Percentiles rank a stretch among this genome's conserved stretches.
Evolutionary conservation across 1,284 basidiomycete species (phyloP).

Genomic region (Omphalotus olearius): DNA sequence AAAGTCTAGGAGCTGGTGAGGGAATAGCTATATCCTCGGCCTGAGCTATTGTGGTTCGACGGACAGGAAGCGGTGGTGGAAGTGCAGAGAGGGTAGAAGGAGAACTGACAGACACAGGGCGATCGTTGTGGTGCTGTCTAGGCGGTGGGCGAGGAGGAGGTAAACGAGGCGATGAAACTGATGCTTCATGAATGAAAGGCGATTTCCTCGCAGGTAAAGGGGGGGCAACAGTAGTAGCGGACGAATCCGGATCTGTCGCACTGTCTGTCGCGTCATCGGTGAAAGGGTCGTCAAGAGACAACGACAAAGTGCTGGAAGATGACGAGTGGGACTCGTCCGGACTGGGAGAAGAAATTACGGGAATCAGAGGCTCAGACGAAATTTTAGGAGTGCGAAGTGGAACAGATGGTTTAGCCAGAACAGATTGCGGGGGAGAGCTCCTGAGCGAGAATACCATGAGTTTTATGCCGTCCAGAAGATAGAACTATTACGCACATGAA

Average conservation of each 20-base stretch:
- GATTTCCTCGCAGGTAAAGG: slow-evolving; percentile 8
- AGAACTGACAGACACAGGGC: neutral
- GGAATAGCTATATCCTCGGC: neutral
- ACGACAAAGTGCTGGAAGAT: slow-evolving; percentile 4
- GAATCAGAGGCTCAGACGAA: neutral
- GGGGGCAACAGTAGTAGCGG: slow-evolving; percentile 1
- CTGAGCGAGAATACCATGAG: neutral
- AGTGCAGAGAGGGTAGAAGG: slow-evolving; percentile 4
- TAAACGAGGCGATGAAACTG: slow-evolving; percentile 25
- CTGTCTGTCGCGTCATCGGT: slow-evolving; percentile 15
- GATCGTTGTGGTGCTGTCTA: slow-evolving; percentile 15
- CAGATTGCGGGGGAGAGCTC: neutral
- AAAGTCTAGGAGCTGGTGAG: slow-evolving; percentile 1
- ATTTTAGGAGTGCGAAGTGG: slow-evolving; percentile 4
- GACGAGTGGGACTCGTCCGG: slow-evolving; percentile 5
- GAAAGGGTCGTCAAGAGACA: slow-evolving; percentile 13
- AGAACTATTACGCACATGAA: slow-evolving; percentile 44
- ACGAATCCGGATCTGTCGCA: slow-evolving; percentile 8
- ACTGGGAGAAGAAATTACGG: neutral
- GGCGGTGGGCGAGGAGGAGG: slow-evolving; percentile 27
- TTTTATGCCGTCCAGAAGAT: slow-evolving; percentile 7
- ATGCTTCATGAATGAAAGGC: neutral
- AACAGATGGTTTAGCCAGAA: slow-evolving; percentile 2
- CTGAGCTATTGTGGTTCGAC: slow-evolving; percentile 6
- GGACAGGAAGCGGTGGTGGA: slow-evolving; percentile 15